These are phyloP conservation scores for Stylonectria norvegica DNA, from an alignment of 2,329 filamentous ascomycete genomes.

Conservation along the genomic window DNA sequence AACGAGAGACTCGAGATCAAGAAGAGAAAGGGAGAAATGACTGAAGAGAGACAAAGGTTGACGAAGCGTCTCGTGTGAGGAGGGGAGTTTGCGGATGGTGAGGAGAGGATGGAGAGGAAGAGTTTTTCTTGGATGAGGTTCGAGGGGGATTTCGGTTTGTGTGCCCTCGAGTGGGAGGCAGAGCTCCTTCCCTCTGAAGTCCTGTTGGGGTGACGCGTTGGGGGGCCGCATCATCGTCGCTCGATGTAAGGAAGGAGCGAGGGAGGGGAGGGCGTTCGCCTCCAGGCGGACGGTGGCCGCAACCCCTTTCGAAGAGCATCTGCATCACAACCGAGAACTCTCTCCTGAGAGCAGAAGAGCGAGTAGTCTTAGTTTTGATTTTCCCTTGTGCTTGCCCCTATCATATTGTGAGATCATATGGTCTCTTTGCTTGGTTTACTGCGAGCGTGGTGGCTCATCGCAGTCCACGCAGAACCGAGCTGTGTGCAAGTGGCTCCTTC, in stretches of 20 bases:
- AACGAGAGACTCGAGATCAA: constrained; percentile 10
- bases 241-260: constrained; percentile 10
- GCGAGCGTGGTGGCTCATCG: too few relatives aligned
- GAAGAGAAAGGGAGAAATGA: constrained; percentile 16
- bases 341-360: too few relatives aligned
- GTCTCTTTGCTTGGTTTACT: too few relatives aligned
- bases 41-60: constrained; percentile 3
- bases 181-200: constrained; percentile 18
- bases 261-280: too few relatives aligned
- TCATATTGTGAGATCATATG: too few relatives aligned
- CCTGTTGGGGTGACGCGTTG: constrained; percentile 20
- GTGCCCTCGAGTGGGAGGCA: constrained; percentile 6
- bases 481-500: too few relatives aligned
- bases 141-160: constrained; percentile 7
- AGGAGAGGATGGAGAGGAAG: constrained; percentile 12
- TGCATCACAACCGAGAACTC: too few relatives aligned
- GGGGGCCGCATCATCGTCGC: background rate
- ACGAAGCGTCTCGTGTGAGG: constrained; percentile 9
- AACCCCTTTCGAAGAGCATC: too few relatives aligned
- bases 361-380: too few relatives aligned
- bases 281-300: too few relatives aligned
- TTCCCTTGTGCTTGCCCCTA: too few relatives aligned
- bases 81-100: constrained; percentile 15
- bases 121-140: constrained; percentile 6
- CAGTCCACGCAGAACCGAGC: too few relatives aligned